Evolutionary conservation across 78 protist genomes (phyloP).

Genomic region (Dictyostelium firmibasis): DNA sequence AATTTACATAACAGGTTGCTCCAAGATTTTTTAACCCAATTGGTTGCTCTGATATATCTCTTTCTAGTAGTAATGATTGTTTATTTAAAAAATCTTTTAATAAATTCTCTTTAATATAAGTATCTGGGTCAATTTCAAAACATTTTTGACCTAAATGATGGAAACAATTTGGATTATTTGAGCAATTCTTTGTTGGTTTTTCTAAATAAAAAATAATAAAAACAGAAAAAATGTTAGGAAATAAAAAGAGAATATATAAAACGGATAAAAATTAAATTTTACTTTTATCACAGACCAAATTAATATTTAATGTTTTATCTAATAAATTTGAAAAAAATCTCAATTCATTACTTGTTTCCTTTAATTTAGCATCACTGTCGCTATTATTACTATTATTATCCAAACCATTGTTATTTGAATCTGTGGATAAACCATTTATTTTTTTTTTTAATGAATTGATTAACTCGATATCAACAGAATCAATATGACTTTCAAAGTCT

Average conservation of each 20-base stretch:
- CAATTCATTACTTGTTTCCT: background rate
- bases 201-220: background rate
- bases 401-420: background rate
- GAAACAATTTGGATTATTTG: constrained; percentile 45
- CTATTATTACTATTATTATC: too few species aligned
- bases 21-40: constrained; percentile 89
- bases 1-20: constrained; percentile 92
- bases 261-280: background rate
- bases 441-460: background rate
- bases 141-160: constrained; percentile 36
- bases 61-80: background rate
- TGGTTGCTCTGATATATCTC: background rate
- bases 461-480: background rate
- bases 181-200: constrained; percentile 23
- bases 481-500: background rate
- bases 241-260: too few species aligned
- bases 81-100: background rate
- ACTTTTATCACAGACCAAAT: constrained; percentile 18
- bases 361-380: too few species aligned
- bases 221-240: background rate
- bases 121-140: background rate
- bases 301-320: background rate
- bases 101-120: background rate
- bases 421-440: background rate
- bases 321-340: background rate